Evolutionary conservation across 2,329 filamentous ascomycete genomes (phyloP).

Genomic region (Colletotrichum magnum): DNA sequence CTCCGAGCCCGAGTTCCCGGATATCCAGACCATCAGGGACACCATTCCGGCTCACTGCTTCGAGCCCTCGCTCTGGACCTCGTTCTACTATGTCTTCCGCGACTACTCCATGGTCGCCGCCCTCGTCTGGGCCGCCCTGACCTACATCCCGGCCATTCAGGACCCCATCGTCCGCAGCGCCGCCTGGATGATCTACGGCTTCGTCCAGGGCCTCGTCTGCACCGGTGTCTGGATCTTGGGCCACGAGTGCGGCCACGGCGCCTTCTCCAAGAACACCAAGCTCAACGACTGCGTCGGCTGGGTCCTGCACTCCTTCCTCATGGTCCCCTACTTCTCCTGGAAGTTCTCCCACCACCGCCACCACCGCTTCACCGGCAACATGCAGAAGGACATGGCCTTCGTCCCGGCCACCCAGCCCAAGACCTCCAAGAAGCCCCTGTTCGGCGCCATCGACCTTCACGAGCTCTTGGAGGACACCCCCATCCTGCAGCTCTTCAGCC

Average conservation of each 20-base stretch:
- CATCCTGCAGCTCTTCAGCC: slow-evolving; percentile 65
- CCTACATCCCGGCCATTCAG: slow-evolving; percentile 66
- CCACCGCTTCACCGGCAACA: slow-evolving; percentile 77
- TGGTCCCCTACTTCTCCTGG: slow-evolving; percentile 82
- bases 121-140: slow-evolving; percentile 66
- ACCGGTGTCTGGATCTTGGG: slow-evolving; percentile 80
- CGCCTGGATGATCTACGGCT: slow-evolving; percentile 73
- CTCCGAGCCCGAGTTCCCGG: slow-evolving; percentile 52
- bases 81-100: slow-evolving; percentile 69
- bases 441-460: slow-evolving; percentile 58
- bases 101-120: slow-evolving; percentile 65
- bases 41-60: slow-evolving; percentile 75
- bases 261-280: slow-evolving; percentile 70
- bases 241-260: slow-evolving; percentile 80
- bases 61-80: slow-evolving; percentile 65
- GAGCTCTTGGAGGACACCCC: slow-evolving; percentile 76
- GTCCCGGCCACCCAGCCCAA: slow-evolving; percentile 65
- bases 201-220: slow-evolving; percentile 75
- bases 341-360: slow-evolving; percentile 79
- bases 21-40: slow-evolving; percentile 63
- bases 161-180: slow-evolving; percentile 58
- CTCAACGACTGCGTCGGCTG: slow-evolving; percentile 76
- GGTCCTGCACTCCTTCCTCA: slow-evolving; percentile 74
- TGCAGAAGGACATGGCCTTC: slow-evolving; percentile 77
- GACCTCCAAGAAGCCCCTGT: slow-evolving; percentile 49